These are phyloP conservation scores for Ormosia emarginata DNA, from an alignment of 306 rosid genomes.

Conservation along the genomic window DNA sequence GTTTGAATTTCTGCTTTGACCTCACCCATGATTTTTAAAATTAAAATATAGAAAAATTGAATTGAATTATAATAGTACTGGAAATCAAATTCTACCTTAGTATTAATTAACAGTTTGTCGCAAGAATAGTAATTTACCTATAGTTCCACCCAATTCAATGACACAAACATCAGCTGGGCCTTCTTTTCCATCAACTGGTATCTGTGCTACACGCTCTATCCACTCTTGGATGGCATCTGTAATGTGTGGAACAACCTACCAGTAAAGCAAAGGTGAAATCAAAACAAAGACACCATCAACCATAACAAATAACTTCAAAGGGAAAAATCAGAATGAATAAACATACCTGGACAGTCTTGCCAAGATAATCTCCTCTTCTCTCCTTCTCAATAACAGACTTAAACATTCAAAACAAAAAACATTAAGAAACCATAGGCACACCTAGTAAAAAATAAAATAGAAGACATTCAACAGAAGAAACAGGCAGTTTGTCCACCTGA, in stretches of 20 bases:
- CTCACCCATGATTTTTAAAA: not conserved
- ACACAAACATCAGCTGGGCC: conserved; percentile 68
- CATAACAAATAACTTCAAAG: not conserved
- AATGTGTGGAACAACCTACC: conserved; percentile 59
- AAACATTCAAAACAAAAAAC: conserved; percentile 18
- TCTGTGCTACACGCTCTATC: conserved; percentile 56
- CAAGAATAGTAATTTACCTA: conserved; percentile 44
- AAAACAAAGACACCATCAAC: not conserved
- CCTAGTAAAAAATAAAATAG: not conserved
- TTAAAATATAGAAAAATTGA: not conserved
- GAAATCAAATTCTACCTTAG: not conserved
- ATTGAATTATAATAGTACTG: not conserved
- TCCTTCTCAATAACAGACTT: conserved; percentile 56
- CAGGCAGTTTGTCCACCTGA: conserved; percentile 33
- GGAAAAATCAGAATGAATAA: not conserved
- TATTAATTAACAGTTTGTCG: not conserved
- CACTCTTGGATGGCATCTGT: conserved; percentile 67
- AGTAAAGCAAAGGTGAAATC: not conserved
- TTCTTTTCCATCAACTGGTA: conserved; percentile 60
- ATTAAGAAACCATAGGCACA: not conserved
- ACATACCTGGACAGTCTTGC: conserved; percentile 63
- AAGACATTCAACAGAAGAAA: not conserved
- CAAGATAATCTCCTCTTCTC: conserved; percentile 63
- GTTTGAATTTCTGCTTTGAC: not conserved
- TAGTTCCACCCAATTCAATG: conserved; percentile 65